Percentiles rank a stretch among this genome's conserved stretches.
These are phyloP conservation scores for Lojkania enalia DNA, from an alignment of 2,329 filamentous ascomycete species.

Conservation along the genomic window DNA sequence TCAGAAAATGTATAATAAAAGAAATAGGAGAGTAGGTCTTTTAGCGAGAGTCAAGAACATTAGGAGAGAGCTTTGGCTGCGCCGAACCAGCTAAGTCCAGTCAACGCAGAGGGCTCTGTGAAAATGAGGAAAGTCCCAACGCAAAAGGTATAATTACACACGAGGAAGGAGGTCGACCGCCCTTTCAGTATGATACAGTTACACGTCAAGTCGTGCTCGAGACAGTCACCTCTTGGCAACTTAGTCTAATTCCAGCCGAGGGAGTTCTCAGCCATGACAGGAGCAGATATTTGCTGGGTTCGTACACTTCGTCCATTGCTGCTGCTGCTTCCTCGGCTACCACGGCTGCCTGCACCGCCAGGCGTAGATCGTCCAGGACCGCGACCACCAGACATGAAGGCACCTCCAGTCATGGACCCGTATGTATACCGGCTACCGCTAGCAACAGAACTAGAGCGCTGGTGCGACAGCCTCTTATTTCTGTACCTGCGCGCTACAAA, in stretches of 20 bases:
- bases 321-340: slow-evolving; percentile 53
- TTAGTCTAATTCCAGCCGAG: slow-evolving; percentile 83
- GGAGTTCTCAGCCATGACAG: slow-evolving; percentile 91
- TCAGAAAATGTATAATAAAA: slow-evolving; percentile 37
- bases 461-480: slow-evolving; percentile 77
- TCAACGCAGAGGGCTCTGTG: slow-evolving; percentile 5
- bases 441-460: slow-evolving; percentile 74
- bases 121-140: slow-evolving; percentile 9
- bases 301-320: slow-evolving; percentile 66
- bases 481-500: slow-evolving; percentile 88
- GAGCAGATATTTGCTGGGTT: slow-evolving; percentile 79
- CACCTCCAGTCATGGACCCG: slow-evolving; percentile 48
- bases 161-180: slow-evolving; percentile 10
- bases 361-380: slow-evolving; percentile 37
- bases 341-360: slow-evolving; percentile 47
- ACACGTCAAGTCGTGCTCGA: slow-evolving; percentile 23
- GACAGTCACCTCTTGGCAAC: background rate
- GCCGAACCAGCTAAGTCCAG: slow-evolving; percentile 19
- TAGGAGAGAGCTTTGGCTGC: slow-evolving; percentile 25
- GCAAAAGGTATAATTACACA: slow-evolving; percentile 26
- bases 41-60: slow-evolving; percentile 44
- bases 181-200: slow-evolving; percentile 35
- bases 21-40: slow-evolving; percentile 24
- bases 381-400: slow-evolving; percentile 53
- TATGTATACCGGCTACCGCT: slow-evolving; percentile 63